Base-by-base conservation (phyloP, 208 protist species). In the Leishmania gerbilli region DNA sequence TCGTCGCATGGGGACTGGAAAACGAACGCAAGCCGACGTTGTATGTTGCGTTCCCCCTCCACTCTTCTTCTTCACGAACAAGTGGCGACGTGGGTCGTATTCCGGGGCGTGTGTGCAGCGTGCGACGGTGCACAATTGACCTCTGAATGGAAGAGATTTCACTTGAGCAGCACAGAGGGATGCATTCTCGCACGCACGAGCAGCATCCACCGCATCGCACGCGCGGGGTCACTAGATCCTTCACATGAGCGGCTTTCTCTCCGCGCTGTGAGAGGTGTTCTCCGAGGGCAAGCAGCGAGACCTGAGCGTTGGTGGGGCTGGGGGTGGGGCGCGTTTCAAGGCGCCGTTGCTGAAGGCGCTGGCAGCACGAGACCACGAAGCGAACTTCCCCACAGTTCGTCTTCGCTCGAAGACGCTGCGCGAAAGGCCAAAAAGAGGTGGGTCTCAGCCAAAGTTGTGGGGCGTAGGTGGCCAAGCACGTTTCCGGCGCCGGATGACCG, bases 281-380 rank as follows among this genome's bases (percentile, higher is more conserved):
- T 71, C 80, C 6, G 84, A 89, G 37, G 87, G 93, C 64, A 88
- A 92, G 86, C 90, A 91, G 76, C 85, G 93, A 40, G 93, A 96
- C 71, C 62, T 96, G 75, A 95, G 91, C 76, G 79, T 21, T 97
- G 53, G 92, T 96, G 13, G 93, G 93, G 24, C 77, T 95, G 21
- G 93, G 94, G 64, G 96, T 92, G 93, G 94, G 58, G 96, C 93
- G 79, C 89, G 83, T 47, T 93, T 93, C 42, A 97, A 96, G 80
- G 96, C 90, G n/a, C 96, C 93, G 2, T 78, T 97, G 51, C 84
- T 97, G 9, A 95, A 97, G 62, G 91, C 95, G 8, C 84, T 96
- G 13, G 91, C 89, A 8, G 82, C 91, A 47, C 90, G 90, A 21
- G 85, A 96, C 83, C 85, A 91, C 0, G 88, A 94, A 9, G 91